Base-by-base conservation (phyloP, 495 filamentous ascomycete genomes). In the Glutinoglossum americanum region DNA sequence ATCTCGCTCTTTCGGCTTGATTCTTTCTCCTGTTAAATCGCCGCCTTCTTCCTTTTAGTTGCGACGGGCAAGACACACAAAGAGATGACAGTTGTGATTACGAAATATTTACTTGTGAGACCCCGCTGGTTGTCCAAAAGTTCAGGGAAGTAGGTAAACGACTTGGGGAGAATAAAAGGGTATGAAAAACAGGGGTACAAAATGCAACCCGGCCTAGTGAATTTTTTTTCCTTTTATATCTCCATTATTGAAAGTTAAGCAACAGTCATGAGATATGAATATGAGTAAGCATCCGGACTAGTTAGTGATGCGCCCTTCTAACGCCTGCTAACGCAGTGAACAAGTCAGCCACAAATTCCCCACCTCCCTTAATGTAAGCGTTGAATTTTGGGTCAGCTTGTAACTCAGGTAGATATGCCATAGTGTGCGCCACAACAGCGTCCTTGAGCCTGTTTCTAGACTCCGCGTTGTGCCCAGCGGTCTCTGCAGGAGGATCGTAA, bases 261-360 rank as follows among this genome's bases (percentile, higher is more conserved):
- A 45, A 3, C 17, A 45, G 21, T 5, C 4, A 45, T 2, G 17
- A 23, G 17, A 21, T 21, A 45, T 21, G 13, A 45, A 5, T 21
- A 45, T 5, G 15, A 39, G 1, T 11, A 45, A 45, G 21, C 5
- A 45, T 45, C 8, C 28, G n/a, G 8, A 23, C 6, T 2, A 13
- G 7, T 32, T 30, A 53, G 28, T 17, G 26, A 10, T 28, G 26
- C 11, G 23, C n/a, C 23, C 19, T 53, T 30, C n/a, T 53, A 53
- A 7, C 15, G 11, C 25, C 13, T 13, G 49, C 49, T 10, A 53
- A 28, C 26, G 28, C 26, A 49, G 21, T 26, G 27, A 58, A 58
- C 25, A 58, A 41, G 15, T 58, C 56, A 27, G 13, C 56, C 9
- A 58, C 56, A 27, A 58, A 58, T 23, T 58, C 44, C 8, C 56